phyloP scores from a whole-genome alignment of 2,329 filamentous ascomycete genomes.

The Exserohilum rostratum region DNA sequence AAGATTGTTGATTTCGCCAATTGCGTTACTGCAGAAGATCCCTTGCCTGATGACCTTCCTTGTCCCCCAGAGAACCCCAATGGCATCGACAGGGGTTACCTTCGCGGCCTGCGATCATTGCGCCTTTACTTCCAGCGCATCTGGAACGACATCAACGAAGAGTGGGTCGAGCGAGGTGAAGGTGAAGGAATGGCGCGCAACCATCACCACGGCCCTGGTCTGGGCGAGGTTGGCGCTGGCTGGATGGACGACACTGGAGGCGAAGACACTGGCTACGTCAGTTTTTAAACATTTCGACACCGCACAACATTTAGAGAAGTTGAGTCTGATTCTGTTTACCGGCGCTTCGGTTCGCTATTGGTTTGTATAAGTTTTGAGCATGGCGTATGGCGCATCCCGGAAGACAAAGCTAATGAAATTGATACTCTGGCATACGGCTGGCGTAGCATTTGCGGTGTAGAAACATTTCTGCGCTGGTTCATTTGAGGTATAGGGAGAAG shows the following conservation, averaged over 20 bases:
- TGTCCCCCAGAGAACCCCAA: slow-evolving; percentile 84
- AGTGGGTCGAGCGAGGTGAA: slow-evolving; percentile 53
- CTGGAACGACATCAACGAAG: slow-evolving; percentile 71
- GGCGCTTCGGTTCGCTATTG: not conserved
- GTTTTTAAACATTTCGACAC: slow-evolving; percentile 28
- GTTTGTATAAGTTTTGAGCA: slow-evolving; percentile 6
- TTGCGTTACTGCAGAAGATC: slow-evolving; percentile 86
- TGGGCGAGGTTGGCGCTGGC: slow-evolving; percentile 38
- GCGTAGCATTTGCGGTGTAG: slow-evolving; percentile 10
- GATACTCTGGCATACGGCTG: slow-evolving; percentile 8
- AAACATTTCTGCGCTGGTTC: not conserved
- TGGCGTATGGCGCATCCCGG: slow-evolving; percentile 11
- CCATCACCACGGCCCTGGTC: slow-evolving; percentile 40
- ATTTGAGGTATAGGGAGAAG: not conserved
- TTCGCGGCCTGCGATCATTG: slow-evolving; percentile 81
- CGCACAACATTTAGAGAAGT: not conserved
- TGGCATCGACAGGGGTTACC: slow-evolving; percentile 85
- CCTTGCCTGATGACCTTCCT: slow-evolving; percentile 59
- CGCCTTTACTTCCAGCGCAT: slow-evolving; percentile 86
- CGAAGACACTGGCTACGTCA: slow-evolving; percentile 48
- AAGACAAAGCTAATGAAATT: slow-evolving; percentile 18
- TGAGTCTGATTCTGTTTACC: not conserved
- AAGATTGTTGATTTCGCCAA: slow-evolving; percentile 99
- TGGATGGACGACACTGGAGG: slow-evolving; percentile 45
- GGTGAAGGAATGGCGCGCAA: slow-evolving; percentile 48